Percentiles rank a stretch among this genome's conserved stretches.
phyloP scores from a whole-genome alignment of 257 asterid genomes.

The Parsonsia alboflavescens region DNA sequence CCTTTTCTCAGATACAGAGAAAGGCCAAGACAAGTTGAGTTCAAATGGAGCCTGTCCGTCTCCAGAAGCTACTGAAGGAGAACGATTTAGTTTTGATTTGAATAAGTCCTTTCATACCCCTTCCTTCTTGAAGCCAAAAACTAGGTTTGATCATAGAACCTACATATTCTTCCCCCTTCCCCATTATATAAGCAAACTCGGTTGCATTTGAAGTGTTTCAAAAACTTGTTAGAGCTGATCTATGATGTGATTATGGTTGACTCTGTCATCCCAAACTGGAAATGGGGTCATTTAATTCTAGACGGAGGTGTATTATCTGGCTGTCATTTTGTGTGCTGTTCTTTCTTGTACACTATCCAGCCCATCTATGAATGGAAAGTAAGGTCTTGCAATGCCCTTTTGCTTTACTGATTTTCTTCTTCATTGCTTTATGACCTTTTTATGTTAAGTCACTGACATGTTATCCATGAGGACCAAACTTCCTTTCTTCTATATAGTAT shows the following conservation, averaged over 20 bases:
- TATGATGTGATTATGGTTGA: background rate
- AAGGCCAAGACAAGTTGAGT: background rate
- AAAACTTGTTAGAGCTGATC: background rate
- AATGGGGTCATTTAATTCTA: background rate
- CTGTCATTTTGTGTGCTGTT: background rate
- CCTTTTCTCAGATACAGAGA: background rate
- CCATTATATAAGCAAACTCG: background rate
- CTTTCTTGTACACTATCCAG: background rate
- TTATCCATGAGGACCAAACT: background rate
- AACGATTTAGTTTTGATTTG: background rate
- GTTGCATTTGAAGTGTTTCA: background rate
- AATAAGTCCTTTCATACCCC: background rate
- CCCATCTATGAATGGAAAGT: background rate
- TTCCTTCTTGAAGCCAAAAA: background rate
- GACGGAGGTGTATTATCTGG: background rate
- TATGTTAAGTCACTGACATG: background rate
- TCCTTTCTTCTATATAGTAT: background rate
- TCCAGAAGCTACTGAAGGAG: background rate
- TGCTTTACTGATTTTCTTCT: background rate
- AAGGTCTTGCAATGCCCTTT: background rate
- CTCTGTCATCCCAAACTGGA: background rate
- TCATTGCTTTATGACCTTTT: slow-evolving; percentile 2
- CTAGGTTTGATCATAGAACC: background rate
- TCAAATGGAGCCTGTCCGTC: background rate
- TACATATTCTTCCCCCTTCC: background rate